These are phyloP conservation scores for Prunus mira DNA, from an alignment of 306 rosid genomes.

Conservation along the genomic window DNA sequence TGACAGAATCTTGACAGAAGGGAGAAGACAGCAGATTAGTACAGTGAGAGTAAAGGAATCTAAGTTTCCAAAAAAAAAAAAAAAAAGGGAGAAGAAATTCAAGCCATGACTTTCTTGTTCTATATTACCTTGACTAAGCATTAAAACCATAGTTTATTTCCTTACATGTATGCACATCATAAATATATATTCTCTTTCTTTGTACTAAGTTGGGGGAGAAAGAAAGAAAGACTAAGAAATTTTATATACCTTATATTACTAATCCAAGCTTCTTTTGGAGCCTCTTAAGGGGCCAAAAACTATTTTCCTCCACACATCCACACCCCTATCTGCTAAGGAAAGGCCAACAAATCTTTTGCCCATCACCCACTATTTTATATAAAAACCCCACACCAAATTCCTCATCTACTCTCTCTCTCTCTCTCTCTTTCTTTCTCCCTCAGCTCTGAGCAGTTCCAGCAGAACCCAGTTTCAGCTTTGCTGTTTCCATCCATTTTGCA, in stretches of 20 bases:
- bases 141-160: background rate
- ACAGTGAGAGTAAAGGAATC: no score
- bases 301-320: conserved; percentile 66
- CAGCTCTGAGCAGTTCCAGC: conserved; percentile 17
- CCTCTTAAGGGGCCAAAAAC: conserved; percentile 46
- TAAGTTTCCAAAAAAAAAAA: no score
- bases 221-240: background rate
- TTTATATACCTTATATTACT: conserved; percentile 9
- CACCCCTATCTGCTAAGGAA: conserved; percentile 69
- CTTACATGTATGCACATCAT: background rate
- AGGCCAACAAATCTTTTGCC: conserved; percentile 42
- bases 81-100: background rate
- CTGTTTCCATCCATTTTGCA: conserved; percentile 28
- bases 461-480: conserved; percentile 28
- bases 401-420: conserved; percentile 2
- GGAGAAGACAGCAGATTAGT: no score
- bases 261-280: conserved; percentile 38
- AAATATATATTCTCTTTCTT: background rate
- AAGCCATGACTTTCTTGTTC: background rate
- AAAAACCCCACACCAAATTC: background rate
- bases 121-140: background rate
- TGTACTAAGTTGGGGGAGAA: background rate
- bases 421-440: background rate
- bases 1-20: no score
- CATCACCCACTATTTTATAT: conserved; percentile 39